Evolutionary conservation across 192 early-diverging fungal species (phyloP).

Genomic region (Gonapodya prolifera): DNA sequence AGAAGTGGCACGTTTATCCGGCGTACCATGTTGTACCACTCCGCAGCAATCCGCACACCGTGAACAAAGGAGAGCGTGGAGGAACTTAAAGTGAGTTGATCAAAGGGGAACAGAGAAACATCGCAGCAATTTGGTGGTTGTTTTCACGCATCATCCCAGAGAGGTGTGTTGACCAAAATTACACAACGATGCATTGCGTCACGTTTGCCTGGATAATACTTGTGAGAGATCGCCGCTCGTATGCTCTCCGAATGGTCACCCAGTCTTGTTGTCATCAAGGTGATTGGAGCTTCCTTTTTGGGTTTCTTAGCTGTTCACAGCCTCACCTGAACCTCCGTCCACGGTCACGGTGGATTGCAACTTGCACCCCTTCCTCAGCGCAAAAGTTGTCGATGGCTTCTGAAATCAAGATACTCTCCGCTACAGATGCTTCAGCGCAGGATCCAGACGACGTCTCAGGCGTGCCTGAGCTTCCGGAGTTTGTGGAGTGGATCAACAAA

Average conservation of each 20-base stretch:
- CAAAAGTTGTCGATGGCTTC: background rate
- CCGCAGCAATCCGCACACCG: background rate
- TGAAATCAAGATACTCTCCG: background rate
- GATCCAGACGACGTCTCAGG: background rate
- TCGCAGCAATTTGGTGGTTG: background rate
- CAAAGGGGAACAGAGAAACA: background rate
- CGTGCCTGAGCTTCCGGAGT: background rate
- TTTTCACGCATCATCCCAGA: background rate
- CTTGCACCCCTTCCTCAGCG: background rate
- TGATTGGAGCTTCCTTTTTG: background rate
- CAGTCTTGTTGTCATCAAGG: background rate
- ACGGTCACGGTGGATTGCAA: background rate
- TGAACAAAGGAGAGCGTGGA: background rate
- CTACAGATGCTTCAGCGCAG: background rate
- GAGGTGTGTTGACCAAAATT: background rate
- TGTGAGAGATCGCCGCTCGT: background rate
- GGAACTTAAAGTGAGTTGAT: background rate
- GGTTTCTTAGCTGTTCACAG: background rate
- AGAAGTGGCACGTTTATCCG: background rate
- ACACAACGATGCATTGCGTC: background rate
- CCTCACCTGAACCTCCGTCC: background rate
- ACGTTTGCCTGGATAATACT: background rate
- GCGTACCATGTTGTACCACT: background rate
- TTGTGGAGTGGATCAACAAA: conserved; percentile 1
- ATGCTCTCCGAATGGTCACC: background rate